Evolutionary conservation across 2,329 filamentous ascomycete genomes (phyloP).

Genomic region (Ceratocystis papillata): DNA sequence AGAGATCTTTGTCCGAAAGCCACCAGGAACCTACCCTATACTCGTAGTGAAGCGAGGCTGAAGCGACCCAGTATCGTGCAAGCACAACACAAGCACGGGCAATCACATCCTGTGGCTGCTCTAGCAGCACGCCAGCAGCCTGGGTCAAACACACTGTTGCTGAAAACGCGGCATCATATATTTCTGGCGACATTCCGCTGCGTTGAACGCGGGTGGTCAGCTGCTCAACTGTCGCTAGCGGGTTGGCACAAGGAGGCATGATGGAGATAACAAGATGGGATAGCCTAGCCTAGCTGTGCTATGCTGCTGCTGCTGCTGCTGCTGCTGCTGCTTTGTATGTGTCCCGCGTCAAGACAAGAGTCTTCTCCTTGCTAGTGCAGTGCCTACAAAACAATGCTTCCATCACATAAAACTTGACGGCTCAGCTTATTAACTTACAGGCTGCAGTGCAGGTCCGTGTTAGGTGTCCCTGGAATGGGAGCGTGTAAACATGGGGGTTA

Average conservation of each 20-base stretch:
- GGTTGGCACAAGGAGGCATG: conserved; percentile 45
- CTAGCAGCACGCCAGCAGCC: conserved; percentile 67
- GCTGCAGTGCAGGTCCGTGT: background rate
- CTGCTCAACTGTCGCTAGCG: conserved; percentile 61
- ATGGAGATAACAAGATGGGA: background rate
- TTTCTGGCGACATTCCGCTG: conserved; percentile 51
- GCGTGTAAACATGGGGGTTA: background rate
- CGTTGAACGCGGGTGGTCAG: conserved; percentile 47
- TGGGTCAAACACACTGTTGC: conserved; percentile 64
- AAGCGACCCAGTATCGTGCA: conserved; percentile 64
- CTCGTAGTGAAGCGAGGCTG: conserved; percentile 46
- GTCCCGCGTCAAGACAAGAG: background rate
- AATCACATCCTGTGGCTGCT: conserved; percentile 74
- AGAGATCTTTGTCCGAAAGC: too few relatives aligned
- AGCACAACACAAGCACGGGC: conserved; percentile 76
- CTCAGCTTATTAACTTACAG: background rate
- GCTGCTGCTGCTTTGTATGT: too few relatives aligned
- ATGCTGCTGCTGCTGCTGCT: background rate
- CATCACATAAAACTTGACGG: background rate
- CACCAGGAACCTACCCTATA: conserved; percentile 38
- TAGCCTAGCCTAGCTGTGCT: background rate
- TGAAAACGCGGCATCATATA: conserved; percentile 62
- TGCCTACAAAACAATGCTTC: background rate
- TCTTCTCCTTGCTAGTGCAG: background rate
- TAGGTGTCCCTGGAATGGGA: background rate